Conservation (phyloP, 306 rosid species). For the Trifolium dubium region DNA sequence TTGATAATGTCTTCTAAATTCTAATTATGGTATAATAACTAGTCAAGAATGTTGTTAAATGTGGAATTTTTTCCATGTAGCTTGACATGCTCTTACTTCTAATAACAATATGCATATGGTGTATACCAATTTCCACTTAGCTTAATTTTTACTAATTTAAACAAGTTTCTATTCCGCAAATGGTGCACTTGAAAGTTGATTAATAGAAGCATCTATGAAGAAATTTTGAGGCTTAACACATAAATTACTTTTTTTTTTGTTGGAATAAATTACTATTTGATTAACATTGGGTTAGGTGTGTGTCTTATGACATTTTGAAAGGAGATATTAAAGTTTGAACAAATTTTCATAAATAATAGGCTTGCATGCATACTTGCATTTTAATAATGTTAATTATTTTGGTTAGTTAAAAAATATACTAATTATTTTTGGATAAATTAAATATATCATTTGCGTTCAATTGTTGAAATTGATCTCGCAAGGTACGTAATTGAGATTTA, state of each 20-base stretch:
- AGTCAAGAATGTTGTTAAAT: slow-evolving; percentile 15
- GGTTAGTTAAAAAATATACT: no score
- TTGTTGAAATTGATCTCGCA: no score
- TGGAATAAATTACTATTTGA: slow-evolving; percentile 8
- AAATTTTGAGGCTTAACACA: slow-evolving; percentile 16
- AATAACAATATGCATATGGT: neutral
- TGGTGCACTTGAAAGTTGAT: slow-evolving; percentile 30
- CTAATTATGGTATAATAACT: slow-evolving; percentile 2
- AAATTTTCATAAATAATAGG: neutral
- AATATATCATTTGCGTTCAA: no score
- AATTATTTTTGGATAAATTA: no score
- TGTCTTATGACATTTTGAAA: slow-evolving; percentile 34
- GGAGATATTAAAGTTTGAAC: neutral
- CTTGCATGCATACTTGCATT: neutral
- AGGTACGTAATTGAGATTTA: no score
- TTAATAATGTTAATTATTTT: neutral
- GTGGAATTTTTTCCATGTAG: slow-evolving; percentile 4
- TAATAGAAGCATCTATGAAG: slow-evolving; percentile 19
- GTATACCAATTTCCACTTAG: slow-evolving; percentile 26
- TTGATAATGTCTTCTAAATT: slow-evolving; percentile 30
- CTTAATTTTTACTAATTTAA: slow-evolving; percentile 6
- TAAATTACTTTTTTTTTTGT: neutral
- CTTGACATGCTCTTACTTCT: slow-evolving; percentile 30
- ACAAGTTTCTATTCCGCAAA: slow-evolving; percentile 44
- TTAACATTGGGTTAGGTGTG: slow-evolving; percentile 40